A percentile compares a stretch with the other conserved stretches of the same genome.
Conservation (phyloP, 805 yeast genomes). For the Myxozyma neotropica region DNA sequence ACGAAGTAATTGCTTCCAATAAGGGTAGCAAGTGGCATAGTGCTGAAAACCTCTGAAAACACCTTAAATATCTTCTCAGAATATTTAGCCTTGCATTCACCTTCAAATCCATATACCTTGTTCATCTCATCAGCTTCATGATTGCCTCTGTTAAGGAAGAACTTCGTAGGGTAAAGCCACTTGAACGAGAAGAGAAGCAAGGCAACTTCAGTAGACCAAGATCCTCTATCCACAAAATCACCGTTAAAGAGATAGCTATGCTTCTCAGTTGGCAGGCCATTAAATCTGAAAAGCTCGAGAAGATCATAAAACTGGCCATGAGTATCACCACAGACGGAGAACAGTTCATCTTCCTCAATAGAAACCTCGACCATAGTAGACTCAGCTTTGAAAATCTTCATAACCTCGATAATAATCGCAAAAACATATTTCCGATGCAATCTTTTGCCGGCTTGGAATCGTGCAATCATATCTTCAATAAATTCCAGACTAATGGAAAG, state of each 20-base stretch:
- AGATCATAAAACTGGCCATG: conserved; percentile 96
- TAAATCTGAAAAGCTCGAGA: conserved; percentile 70
- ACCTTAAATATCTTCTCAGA: conserved; percentile 75
- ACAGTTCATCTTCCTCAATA: conserved; percentile 42
- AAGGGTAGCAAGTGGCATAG: conserved; percentile 82
- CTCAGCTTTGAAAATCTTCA: conserved; percentile 64
- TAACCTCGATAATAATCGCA: conserved; percentile 75
- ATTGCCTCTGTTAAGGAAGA: conserved; percentile 88
- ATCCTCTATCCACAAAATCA: conserved; percentile 96
- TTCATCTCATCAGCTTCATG: conserved; percentile 98
- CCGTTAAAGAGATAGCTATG: conserved; percentile 92
- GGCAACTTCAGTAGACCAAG: conserved; percentile 98
- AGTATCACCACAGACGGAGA: conserved; percentile 93
- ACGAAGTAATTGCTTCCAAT: conserved; percentile 78
- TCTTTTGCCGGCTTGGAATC: conserved; percentile 72
- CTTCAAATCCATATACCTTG: conserved; percentile 93
- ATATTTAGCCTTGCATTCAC: conserved; percentile 91
- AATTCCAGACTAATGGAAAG: conserved; percentile 54
- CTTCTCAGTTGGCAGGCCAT: conserved; percentile 65
- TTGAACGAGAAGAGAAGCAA: conserved; percentile 75
- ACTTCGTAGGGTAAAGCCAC: conserved; percentile 66
- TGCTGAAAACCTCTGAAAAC: conserved; percentile 82
- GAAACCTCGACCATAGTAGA: conserved; percentile 74
- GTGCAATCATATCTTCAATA: conserved; percentile 63
- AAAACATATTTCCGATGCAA: conserved; percentile 82